A percentile compares a stretch with the other conserved stretches of the same genome.
Evolutionary conservation across 768 basidiomycete genomes (phyloP).

Genomic region (Paxillus involutus): DNA sequence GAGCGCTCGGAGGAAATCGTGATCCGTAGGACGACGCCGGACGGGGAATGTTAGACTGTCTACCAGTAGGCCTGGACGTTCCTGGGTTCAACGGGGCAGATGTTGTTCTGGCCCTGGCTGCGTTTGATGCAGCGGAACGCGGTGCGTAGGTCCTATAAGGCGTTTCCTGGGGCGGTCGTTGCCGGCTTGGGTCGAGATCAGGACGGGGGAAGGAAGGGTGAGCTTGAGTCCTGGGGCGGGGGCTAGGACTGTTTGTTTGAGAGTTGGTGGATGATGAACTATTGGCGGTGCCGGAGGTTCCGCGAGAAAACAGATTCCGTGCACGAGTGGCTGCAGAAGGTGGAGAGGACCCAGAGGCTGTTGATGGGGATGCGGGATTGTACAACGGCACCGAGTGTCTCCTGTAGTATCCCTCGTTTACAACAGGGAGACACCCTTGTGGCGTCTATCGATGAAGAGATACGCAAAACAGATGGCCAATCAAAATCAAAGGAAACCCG

Average conservation of each 20-base stretch:
- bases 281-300: conserved; percentile 1
- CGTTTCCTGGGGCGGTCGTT: conserved; percentile 22
- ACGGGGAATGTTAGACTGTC: conserved; percentile 7
- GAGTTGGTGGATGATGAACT: neutral
- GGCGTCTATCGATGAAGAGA: conserved; percentile 37
- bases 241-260: neutral
- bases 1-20: conserved; percentile 6
- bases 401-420: conserved; percentile 54
- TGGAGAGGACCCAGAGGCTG: conserved; percentile 5
- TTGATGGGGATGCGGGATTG: neutral
- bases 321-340: conserved; percentile 11
- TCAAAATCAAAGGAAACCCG: neutral
- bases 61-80: neutral
- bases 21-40: conserved; percentile 21
- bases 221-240: conserved; percentile 22
- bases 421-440: conserved; percentile 60
- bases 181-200: conserved; percentile 54
- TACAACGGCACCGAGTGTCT: conserved; percentile 26
- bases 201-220: conserved; percentile 54
- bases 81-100: conserved; percentile 19
- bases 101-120: conserved; percentile 19
- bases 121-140: conserved; percentile 8
- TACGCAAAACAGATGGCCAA: neutral
- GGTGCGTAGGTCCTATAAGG: conserved; percentile 14
- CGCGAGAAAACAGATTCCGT: conserved; percentile 15